phyloP scores from a whole-genome alignment of 495 filamentous ascomycete species.

The Penicillium soppii region DNA sequence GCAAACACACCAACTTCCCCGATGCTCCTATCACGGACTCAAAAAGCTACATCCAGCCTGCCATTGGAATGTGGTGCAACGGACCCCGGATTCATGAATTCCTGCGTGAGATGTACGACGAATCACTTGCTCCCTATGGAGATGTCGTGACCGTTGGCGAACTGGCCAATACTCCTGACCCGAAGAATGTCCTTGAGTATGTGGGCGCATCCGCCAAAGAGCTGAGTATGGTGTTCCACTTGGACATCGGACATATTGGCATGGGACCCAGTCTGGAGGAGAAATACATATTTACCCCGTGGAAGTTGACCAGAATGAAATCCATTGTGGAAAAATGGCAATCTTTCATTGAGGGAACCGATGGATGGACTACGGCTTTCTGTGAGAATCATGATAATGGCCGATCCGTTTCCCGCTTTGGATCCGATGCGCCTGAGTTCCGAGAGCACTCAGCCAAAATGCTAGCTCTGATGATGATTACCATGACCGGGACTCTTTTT shows the following conservation, averaged over 20 bases:
- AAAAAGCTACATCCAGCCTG: conserved; percentile 39
- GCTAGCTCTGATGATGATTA: conserved; percentile 52
- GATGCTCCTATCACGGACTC: conserved; percentile 41
- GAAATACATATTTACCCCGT: conserved; percentile 35
- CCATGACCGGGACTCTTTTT: conserved; percentile 63
- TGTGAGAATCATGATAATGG: conserved; percentile 64
- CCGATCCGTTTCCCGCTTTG: conserved; percentile 55
- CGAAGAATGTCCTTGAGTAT: conserved; percentile 40
- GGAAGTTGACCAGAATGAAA: conserved; percentile 40
- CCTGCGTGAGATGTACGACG: conserved; percentile 39
- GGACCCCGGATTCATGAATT: conserved; percentile 56
- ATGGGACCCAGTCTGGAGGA: conserved; percentile 36
- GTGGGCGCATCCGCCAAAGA: conserved; percentile 38
- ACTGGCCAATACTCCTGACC: conserved; percentile 41
- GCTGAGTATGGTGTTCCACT: conserved; percentile 55
- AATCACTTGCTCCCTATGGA: conserved; percentile 36
- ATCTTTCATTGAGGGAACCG: conserved; percentile 41
- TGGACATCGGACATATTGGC: conserved; percentile 50
- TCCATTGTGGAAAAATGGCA: conserved; percentile 36
- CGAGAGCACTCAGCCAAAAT: conserved; percentile 53
- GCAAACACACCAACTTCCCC: conserved; percentile 42
- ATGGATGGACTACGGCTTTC: conserved; percentile 52
- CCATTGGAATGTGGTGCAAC: conserved; percentile 46
- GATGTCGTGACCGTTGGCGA: conserved; percentile 50
- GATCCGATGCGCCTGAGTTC: conserved; percentile 35